Base-by-base conservation (phyloP, 202 grass and related monocot species). In the Panicum virgatum region DNA sequence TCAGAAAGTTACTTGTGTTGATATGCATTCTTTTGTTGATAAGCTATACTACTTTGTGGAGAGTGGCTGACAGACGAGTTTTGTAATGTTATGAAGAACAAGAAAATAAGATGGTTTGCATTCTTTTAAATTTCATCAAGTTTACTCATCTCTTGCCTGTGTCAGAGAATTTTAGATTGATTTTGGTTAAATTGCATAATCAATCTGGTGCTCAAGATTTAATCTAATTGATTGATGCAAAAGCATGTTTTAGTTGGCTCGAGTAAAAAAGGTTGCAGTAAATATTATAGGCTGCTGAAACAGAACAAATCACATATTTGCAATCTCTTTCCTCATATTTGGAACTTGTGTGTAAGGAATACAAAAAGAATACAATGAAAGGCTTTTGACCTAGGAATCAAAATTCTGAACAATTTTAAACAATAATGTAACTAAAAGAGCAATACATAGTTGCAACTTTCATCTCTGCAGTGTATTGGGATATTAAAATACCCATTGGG, bases 1-100 rank as follows among this genome's bases (percentile, higher is more conserved):
- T 72, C 79, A 83, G 78, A 79, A 86, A 77, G 83, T 77, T 92
- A 67, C 75, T 71, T 73, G 54, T 83, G 72, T 85, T 69, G n/a
- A 88, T 92, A 79, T 85, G 80, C 88, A 65, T 89, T 83, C 77
- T 90, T 78, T 75, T 86, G 75, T 90, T 88, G 84, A 82, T 90
- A 84, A 88, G 66, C 86, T 90, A 78, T 89, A 84, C 72, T 74
- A 64, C 53, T 83, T 93, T 71, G 62, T 72, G 86, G 82, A 42
- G 81, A 75, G 59, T 93, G 77, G 34, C 66, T 77, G 78, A 82
- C 57, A 78, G 61, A 87, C 22, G 72, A 90, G 66, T 93, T 93
- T 94, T 90, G 85, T 88, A 88, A 83, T 72, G 75, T 85, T 74
- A 86, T 86, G 38, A 57, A 80, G 45, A 65, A 80, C 52, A 73